A percentile compares a stretch with the other conserved stretches of the same genome.
phyloP scores from a whole-genome alignment of 2,329 filamentous ascomycete genomes.

The Ceratocystis diversiconidia region DNA sequence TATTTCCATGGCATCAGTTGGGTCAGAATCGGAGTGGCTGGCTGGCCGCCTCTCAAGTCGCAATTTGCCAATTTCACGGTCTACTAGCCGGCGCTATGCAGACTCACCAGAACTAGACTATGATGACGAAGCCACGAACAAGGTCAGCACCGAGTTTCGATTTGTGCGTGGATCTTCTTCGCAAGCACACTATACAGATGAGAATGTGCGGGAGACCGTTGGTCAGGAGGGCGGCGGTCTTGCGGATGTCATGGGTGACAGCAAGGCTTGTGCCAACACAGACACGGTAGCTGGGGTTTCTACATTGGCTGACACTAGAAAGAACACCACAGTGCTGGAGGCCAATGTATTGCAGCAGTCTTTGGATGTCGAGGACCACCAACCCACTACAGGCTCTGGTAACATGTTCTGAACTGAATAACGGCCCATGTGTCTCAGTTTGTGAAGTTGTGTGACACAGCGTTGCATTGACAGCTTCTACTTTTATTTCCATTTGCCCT shows the following conservation, averaged over 20 bases:
- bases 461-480: background rate
- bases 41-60: slow-evolving; percentile 45
- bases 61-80: slow-evolving; percentile 19
- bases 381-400: background rate
- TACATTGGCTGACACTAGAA: slow-evolving; percentile 23
- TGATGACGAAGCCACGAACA: slow-evolving; percentile 5
- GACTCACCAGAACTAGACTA: slow-evolving; percentile 46
- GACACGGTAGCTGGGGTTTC: background rate
- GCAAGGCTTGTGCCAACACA: slow-evolving; percentile 20
- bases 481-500: background rate
- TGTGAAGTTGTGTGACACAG: background rate
- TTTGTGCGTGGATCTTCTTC: slow-evolving; percentile 10
- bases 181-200: slow-evolving; percentile 20
- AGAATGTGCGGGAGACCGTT: slow-evolving; percentile 33
- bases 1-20: slow-evolving; percentile 81
- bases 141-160: slow-evolving; percentile 5
- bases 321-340: background rate
- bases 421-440: background rate
- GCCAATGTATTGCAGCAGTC: background rate
- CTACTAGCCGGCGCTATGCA: slow-evolving; percentile 28
- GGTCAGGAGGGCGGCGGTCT: slow-evolving; percentile 24
- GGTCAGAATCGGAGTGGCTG: slow-evolving; percentile 92
- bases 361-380: background rate
- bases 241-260: slow-evolving; percentile 17
- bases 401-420: background rate